Evolutionary conservation across 805 yeast genomes (phyloP), one percentile per base, ranked within the genome.

Genomic region (Sugiyamaella americana): DNA sequence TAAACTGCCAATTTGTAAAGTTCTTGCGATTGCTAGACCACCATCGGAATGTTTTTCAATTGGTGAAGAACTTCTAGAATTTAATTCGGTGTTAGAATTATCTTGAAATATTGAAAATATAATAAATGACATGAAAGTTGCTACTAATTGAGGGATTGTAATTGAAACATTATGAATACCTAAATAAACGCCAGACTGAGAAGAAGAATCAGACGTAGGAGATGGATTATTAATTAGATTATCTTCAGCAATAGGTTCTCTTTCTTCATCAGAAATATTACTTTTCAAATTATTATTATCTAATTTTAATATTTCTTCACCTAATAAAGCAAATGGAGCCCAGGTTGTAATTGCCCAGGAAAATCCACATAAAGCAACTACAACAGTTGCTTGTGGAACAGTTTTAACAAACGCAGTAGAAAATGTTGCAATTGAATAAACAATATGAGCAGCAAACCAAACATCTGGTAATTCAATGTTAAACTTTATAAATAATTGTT

Each of bases 341-440:
- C 86, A 80, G 8, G 79, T 67, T 0, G 84, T 80, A 49, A 71
- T 67, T 0, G 85, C 84, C 86, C 86, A 80, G 0, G 84, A 73
- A 22, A 79, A 65, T 3, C 86, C 86, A 45, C 78, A 59, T 11
- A 77, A 51, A 0, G 70, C 80, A 52, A 79, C 76, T 54, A 80
- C 58, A 0, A 65, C 48, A 4, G 79, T 72, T 0, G 82, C 84
- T 19, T 61, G 66, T 0, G 44, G 46, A 3, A 76, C 73, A 2
- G 65, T 62, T 2, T 53, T 37, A 8, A 77, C 72, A 40, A 70
- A 70, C 34, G 75, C 70, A 0, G 84, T 76, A 0, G 68, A 52
- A 10, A 70, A 42, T 61, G 73, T 74, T 17, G 80, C 75, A 1
- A 68, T n/a, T 0, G 79, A 73, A 57, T 79, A 80, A 0, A 77